These are phyloP conservation scores for Vanrija sp. DNA, from an alignment of 1,284 basidiomycete species.

Conservation along the genomic window DNA sequence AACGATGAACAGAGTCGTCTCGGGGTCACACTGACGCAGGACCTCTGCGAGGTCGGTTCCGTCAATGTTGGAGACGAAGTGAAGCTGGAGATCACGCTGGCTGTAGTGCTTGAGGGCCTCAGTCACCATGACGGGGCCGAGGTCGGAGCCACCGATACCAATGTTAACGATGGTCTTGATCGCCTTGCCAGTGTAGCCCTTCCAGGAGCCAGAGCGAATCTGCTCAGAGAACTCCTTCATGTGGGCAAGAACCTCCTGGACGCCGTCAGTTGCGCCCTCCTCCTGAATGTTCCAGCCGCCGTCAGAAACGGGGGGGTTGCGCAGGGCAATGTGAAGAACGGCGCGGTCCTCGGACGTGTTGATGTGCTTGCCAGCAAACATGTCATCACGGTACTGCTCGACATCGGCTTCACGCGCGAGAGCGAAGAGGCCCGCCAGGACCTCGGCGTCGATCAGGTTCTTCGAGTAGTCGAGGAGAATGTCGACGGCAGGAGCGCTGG, in stretches of 20 bases:
- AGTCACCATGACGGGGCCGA: conserved; percentile 98
- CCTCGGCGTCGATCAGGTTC: conserved; percentile 85
- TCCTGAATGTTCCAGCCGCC: conserved; percentile 65
- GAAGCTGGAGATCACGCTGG: conserved; percentile 78
- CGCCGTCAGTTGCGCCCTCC: conserved; percentile 70
- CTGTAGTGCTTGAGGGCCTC: conserved; percentile 93
- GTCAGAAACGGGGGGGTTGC: conserved; percentile 63
- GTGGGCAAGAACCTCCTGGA: conserved; percentile 78
- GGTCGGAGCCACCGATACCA: conserved; percentile 95
- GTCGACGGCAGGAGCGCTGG: conserved; percentile 61
- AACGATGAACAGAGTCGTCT: conserved; percentile 94
- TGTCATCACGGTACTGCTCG: conserved; percentile 80
- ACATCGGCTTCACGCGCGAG: conserved; percentile 83
- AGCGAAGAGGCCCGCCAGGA: conserved; percentile 69
- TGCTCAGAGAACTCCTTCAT: conserved; percentile 86
- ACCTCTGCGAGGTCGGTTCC: conserved; percentile 95
- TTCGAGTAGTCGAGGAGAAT: conserved; percentile 96
- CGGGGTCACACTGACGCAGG: conserved; percentile 75
- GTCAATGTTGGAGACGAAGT: conserved; percentile 98
- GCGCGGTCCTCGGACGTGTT: conserved; percentile 97
- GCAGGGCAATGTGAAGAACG: conserved; percentile 89
- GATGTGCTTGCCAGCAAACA: conserved; percentile 95
- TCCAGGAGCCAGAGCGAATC: conserved; percentile 83
- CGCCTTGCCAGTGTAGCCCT: conserved; percentile 92
- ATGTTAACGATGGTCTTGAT: conserved; percentile 98